Percentiles rank a stretch among this genome's conserved stretches.
phyloP scores from a whole-genome alignment of 495 filamentous ascomycete species.

The Talaromyces wortmannii region DNA sequence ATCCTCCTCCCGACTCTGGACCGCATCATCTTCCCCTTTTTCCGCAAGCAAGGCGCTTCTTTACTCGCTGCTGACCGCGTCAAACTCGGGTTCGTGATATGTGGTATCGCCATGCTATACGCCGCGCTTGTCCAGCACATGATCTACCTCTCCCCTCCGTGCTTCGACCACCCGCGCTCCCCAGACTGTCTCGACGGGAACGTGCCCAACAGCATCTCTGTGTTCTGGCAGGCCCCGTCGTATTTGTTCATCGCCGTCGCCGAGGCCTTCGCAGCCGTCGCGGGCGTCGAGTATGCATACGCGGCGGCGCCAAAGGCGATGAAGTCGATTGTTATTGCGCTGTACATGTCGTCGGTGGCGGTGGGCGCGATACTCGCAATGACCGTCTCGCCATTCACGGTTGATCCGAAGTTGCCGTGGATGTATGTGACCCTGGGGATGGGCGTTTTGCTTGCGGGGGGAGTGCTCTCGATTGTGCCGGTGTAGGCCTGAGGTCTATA shows the following conservation, averaged over 20 bases:
- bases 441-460: conserved; percentile 2
- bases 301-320: conserved; percentile 29
- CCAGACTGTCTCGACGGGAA: background rate
- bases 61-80: conserved; percentile 73
- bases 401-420: conserved; percentile 36
- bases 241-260: conserved; percentile 58
- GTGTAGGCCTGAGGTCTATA: background rate
- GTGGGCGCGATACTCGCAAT: conserved; percentile 21
- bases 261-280: conserved; percentile 60
- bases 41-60: conserved; percentile 56
- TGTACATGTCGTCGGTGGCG: conserved; percentile 17
- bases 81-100: conserved; percentile 61
- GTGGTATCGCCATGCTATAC: conserved; percentile 54
- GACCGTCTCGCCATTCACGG: conserved; percentile 18
- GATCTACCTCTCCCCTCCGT: conserved; percentile 57
- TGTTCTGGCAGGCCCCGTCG: conserved; percentile 49
- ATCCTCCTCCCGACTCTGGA: conserved; percentile 66
- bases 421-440: conserved; percentile 40
- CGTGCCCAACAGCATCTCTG: conserved; percentile 29
- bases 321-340: conserved; percentile 23
- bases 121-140: conserved; percentile 67
- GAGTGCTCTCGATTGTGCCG: background rate
- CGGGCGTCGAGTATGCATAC: conserved; percentile 43
- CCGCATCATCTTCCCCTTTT: conserved; percentile 57
- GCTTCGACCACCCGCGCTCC: conserved; percentile 8